phyloP scores from a whole-genome alignment of 2,329 filamentous ascomycete genomes.

The Corinectria fuckeliana region DNA sequence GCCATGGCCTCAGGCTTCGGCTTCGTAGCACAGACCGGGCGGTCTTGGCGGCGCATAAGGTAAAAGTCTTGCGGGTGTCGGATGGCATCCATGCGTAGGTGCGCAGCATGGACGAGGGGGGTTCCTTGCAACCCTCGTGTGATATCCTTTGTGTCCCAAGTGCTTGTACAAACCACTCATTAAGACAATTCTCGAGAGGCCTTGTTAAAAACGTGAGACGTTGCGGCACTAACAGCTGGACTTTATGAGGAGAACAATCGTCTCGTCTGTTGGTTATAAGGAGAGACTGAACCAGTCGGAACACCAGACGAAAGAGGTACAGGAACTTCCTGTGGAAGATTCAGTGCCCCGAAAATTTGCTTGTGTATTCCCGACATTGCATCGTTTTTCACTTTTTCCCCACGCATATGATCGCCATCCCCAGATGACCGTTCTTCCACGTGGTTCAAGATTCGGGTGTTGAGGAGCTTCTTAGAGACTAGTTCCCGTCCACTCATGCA shows the following conservation, averaged over 20 bases:
- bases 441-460: neutral
- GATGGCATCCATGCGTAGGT: neutral
- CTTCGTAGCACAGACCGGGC: neutral
- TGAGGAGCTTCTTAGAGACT: neutral
- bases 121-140: neutral
- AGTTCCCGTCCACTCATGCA: neutral
- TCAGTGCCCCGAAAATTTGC: constrained; percentile 7
- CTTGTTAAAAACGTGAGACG: constrained; percentile 19
- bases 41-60: neutral
- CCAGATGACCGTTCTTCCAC: neutral
- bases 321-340: neutral
- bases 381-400: neutral
- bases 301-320: neutral
- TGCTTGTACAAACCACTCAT: constrained; percentile 1
- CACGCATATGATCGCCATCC: neutral
- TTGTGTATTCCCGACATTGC: constrained; percentile 3
- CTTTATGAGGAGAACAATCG: constrained; percentile 4
- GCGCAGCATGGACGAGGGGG: neutral
- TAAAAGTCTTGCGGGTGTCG: neutral
- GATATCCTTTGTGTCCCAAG: neutral
- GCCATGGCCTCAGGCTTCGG: constrained; percentile 2
- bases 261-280: constrained; percentile 3
- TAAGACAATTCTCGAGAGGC: constrained; percentile 1
- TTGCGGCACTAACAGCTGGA: constrained; percentile 4
- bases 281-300: neutral